Evolutionary conservation across 2,329 filamentous ascomycete genomes (phyloP).

Genomic region (Penicillium capsulatum): DNA sequence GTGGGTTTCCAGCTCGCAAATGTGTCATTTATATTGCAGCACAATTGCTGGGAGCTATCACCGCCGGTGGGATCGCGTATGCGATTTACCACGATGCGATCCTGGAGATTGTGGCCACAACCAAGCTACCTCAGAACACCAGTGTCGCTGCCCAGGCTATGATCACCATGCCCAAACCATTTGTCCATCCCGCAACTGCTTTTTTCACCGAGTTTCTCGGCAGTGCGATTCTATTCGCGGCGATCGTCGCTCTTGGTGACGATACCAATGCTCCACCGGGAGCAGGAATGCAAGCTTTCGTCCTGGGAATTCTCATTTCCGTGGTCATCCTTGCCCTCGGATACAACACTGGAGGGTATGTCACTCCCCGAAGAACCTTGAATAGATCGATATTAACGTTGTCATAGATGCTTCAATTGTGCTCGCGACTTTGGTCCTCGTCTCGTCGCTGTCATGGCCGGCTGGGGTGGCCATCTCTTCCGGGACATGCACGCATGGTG

Average conservation of each 20-base stretch:
- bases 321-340: slow-evolving; percentile 25
- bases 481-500: slow-evolving; percentile 29
- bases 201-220: slow-evolving; percentile 40
- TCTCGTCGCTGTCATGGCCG: slow-evolving; percentile 30
- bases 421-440: slow-evolving; percentile 35
- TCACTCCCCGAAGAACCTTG: too few relatives aligned
- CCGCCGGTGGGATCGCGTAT: slow-evolving; percentile 33
- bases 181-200: slow-evolving; percentile 18
- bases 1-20: slow-evolving; percentile 33
- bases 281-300: slow-evolving; percentile 39
- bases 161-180: slow-evolving; percentile 1
- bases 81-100: slow-evolving; percentile 37
- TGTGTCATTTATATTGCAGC: slow-evolving; percentile 31
- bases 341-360: slow-evolving; percentile 35
- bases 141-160: slow-evolving; percentile 11
- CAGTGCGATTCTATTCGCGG: slow-evolving; percentile 29
- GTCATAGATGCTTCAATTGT: slow-evolving; percentile 31
- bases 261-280: slow-evolving; percentile 45
- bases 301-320: slow-evolving; percentile 17
- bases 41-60: slow-evolving; percentile 35
- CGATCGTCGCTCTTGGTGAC: slow-evolving; percentile 39
- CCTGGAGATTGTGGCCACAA: slow-evolving; percentile 13
- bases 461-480: slow-evolving; percentile 29
- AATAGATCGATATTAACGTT: neutral
- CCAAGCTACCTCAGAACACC: slow-evolving; percentile 17